These are phyloP conservation scores for Pseudogymnoascus sp. DNA, from an alignment of 2,329 filamentous ascomycete genomes.

Conservation along the genomic window DNA sequence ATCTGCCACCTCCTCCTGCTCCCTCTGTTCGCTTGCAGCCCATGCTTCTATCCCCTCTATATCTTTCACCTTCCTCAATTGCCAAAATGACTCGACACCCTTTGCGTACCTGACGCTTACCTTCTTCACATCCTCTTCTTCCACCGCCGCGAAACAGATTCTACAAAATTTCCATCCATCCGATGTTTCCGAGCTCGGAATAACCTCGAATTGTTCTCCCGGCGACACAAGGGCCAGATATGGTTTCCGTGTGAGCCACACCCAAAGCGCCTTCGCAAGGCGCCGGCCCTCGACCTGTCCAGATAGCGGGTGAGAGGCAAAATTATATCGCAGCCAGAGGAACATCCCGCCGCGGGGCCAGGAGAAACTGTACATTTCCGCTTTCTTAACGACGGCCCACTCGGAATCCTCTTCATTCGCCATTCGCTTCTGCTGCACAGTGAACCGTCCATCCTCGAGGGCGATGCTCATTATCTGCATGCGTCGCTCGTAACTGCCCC, in stretches of 20 bases:
- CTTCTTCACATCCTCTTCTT: conserved; percentile 58
- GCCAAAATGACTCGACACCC: conserved; percentile 70
- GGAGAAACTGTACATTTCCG: conserved; percentile 64
- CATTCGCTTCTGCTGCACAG: conserved; percentile 55
- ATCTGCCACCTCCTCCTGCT: neutral
- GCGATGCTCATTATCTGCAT: conserved; percentile 73
- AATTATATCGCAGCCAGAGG: conserved; percentile 69
- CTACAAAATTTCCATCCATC: conserved; percentile 67
- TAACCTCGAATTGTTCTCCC: conserved; percentile 67
- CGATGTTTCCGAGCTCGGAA: conserved; percentile 46
- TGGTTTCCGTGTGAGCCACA: conserved; percentile 62
- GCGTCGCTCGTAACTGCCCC: conserved; percentile 75
- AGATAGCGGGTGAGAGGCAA: conserved; percentile 63
- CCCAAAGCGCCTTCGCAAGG: conserved; percentile 61
- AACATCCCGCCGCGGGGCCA: conserved; percentile 91
- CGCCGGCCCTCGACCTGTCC: conserved; percentile 44
- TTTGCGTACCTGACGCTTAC: conserved; percentile 59
- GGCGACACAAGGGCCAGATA: conserved; percentile 64
- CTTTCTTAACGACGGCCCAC: conserved; percentile 71
- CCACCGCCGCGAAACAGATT: conserved; percentile 78
- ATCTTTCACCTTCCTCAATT: conserved; percentile 57
- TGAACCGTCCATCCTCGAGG: conserved; percentile 60
- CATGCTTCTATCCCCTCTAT: conserved; percentile 47
- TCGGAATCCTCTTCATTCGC: conserved; percentile 50
- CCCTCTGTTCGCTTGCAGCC: neutral